Base-by-base conservation (phyloP, 345 rosid genomes). In the Boechera stricta region DNA sequence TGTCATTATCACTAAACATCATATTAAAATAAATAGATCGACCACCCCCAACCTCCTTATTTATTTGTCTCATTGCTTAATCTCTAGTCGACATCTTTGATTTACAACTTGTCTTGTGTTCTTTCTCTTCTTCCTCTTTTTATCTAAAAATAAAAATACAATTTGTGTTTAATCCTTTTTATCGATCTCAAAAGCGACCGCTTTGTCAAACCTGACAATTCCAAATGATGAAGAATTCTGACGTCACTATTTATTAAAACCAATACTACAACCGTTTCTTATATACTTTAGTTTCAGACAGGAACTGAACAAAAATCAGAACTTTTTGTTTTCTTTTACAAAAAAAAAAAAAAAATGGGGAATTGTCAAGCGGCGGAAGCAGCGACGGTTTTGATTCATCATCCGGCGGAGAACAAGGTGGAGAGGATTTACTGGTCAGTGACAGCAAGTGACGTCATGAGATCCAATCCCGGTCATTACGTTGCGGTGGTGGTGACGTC, bases 321-420 rank as follows among this genome's bases (percentile, higher is more conserved):
- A 28, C 29, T 28, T 28, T 28, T 28, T 28, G 2, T 28, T 28
- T 28, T 28, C 29, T 28, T 28, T 28, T 28, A 61, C 70, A 60
- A 53, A 55, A 33, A 16, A 12, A 16, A 15, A n/a, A 28, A 0
- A 7, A 41, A 39, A 33, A 84, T 91, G 98, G 98, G 98, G 31
- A 93, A 93, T 56, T 93, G 98, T 80, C 98, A 93, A 79, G 90
- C 97, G 60, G 94, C 89, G 6, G 97, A 93, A 70, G 92, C 86
- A 66, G 96, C 93, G 51, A 86, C 94, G 24, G 92, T 91, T 61
- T 75, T 90, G 71, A 91, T 93, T 64, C 95, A 91, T 18, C 97
- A 88, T 56, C 94, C 97, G 13, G 89, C 82, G 57, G 78, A 78
- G 65, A 86, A 84, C 86, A 86, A 84, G 79, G 71, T 89, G 67